Evolutionary conservation across 202 grass and related monocot species (phyloP), one percentile per base, ranked within the genome.

Genomic region (Carex arenaria): DNA sequence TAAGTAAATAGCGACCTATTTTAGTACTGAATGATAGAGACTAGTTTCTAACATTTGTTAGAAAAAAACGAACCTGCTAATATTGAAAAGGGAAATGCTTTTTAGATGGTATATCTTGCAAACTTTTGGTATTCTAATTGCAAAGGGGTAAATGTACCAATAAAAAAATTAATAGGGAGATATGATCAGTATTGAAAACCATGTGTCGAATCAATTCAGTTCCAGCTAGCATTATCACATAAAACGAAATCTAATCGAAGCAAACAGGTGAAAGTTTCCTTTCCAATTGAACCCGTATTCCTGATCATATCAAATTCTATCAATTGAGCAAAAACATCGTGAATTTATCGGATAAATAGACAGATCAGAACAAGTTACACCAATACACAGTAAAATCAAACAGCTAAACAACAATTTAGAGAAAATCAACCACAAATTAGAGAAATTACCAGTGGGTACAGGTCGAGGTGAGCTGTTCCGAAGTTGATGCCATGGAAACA

Each of bases 361-460:
- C 28, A 82, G 65, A 82, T 67, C 80, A 22, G 47, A 82, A 38
- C 43, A 70, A 57, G 19, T 34, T 56, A 42, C 13, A 70, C 10
- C 7, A 70, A 32, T 28, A 5, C 18, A 23, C 5, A 63, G 62
- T 17, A 65, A 81, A 81, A 67, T 40, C 23, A 63, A 81, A 51
- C 12, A 23, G 8, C 1, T n/a, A 47, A 61, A 67, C 38, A 62
- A 17, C 40, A 66, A 51, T 47, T 38, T 19, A 66, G 26, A 14
- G 36, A 81, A 66, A 53, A 53, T 66, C 13, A 52, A 82, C 49
- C 7, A 79, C 12, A 42, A 28, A 5, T n/a, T 15, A 20, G 54
- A 61, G 56, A 15, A 67, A 43, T 90, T 88, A 94, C 92, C 92
- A 94, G 90, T 92, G 84, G 69, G 84, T 55, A 72, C 92, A 94